These are phyloP conservation scores for Cicer arietinum DNA, from an alignment of 306 rosid species.

Conservation along the genomic window DNA sequence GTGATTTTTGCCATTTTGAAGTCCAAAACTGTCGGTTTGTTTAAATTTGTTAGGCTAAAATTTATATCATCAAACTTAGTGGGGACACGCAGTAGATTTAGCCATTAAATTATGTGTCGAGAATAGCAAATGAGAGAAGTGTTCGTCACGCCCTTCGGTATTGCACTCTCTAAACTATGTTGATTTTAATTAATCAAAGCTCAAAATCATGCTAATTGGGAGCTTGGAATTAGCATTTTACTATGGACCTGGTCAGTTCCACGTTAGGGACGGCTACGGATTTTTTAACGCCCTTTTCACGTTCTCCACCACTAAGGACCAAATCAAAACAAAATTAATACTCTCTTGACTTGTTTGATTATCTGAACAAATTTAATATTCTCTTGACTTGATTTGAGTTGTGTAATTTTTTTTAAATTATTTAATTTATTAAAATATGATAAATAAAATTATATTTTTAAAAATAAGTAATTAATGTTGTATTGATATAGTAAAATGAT, in stretches of 20 bases:
- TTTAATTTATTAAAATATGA: too few relatives aligned
- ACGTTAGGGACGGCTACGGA: conserved; percentile 42
- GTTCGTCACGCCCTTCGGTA: background rate
- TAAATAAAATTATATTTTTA: too few relatives aligned
- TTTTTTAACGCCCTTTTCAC: conserved; percentile 20
- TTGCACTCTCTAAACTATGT: background rate
- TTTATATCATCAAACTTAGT: conserved; percentile 4
- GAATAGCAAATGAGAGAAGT: conserved; percentile 4
- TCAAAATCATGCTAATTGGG: conserved; percentile 20
- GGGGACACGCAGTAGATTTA: background rate
- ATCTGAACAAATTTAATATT: background rate
- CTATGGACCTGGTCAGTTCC: conserved; percentile 43
- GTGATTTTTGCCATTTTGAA: conserved; percentile 5
- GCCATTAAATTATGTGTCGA: background rate
- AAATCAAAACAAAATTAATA: background rate
- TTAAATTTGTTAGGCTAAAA: conserved; percentile 18
- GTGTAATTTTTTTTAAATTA: too few relatives aligned
- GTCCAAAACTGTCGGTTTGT: background rate
- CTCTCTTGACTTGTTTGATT: too few relatives aligned
- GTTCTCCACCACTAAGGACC: conserved; percentile 29
- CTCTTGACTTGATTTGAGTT: too few relatives aligned
- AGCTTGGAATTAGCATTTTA: conserved; percentile 35
- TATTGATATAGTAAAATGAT: too few relatives aligned
- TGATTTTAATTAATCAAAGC: background rate
- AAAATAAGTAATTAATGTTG: too few relatives aligned